Conservation (phyloP, 208 protist species). For the Acanthamoeba royreba region DNA sequence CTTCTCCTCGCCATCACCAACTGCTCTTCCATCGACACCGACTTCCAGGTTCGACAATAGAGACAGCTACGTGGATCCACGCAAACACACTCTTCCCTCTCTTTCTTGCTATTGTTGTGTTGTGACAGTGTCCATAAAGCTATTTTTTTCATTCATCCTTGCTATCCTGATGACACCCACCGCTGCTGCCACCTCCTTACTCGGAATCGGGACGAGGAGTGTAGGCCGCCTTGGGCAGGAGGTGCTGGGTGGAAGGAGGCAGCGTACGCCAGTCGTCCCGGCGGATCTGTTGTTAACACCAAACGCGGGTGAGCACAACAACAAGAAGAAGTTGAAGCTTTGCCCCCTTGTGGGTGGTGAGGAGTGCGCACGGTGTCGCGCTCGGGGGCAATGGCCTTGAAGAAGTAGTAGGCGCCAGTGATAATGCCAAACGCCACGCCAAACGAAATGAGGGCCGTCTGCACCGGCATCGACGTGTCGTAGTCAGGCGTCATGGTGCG, state of each 20-base stretch:
- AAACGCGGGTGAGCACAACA: neutral
- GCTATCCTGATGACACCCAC: too few relatives aligned
- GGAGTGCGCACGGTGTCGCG: neutral
- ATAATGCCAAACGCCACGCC: neutral
- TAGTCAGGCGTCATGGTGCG: neutral
- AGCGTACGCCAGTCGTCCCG: slow-evolving; percentile 32
- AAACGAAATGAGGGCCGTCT: neutral
- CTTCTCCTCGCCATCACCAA: neutral
- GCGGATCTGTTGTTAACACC: neutral
- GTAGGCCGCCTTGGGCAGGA: neutral
- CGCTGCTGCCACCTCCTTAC: neutral
- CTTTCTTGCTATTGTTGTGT: too few relatives aligned
- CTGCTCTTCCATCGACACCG: neutral
- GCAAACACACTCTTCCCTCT: too few relatives aligned
- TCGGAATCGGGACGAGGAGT: neutral
- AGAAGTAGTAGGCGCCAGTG: slow-evolving; percentile 27
- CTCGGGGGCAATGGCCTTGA: neutral
- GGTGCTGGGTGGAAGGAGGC: neutral
- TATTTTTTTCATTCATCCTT: too few relatives aligned
- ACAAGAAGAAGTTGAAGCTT: neutral
- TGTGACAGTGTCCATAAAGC: too few relatives aligned
- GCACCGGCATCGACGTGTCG: neutral
- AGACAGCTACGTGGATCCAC: too few relatives aligned
- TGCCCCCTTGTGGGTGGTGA: neutral
- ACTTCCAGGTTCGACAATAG: neutral